phyloP scores from a whole-genome alignment of 2,329 filamentous ascomycete genomes.

The Fusarium graminum region DNA sequence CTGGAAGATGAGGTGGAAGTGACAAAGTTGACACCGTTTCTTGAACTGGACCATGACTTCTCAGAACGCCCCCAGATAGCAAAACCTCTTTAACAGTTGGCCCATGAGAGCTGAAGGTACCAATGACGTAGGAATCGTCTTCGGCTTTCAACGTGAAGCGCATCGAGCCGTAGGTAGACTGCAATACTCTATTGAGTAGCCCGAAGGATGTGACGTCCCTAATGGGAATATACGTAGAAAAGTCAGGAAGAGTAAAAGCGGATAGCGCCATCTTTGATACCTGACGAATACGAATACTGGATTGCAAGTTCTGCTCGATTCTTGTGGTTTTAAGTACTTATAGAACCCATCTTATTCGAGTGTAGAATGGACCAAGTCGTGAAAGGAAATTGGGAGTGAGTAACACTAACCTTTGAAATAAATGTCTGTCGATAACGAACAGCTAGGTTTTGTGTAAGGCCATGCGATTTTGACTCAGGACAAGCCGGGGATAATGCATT shows the following conservation, averaged over 20 bases:
- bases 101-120: not conserved
- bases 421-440: no score
- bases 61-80: not conserved
- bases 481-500: no score
- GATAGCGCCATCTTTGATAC: not conserved
- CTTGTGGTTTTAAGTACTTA: not conserved
- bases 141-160: not conserved
- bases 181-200: not conserved
- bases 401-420: no score
- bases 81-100: not conserved
- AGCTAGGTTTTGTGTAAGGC: no score
- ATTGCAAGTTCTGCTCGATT: not conserved
- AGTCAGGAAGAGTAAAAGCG: not conserved
- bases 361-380: no score
- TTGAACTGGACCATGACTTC: not conserved
- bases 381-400: no score
- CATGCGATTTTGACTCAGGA: no score
- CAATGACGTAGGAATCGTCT: not conserved
- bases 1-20: not conserved
- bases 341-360: no score
- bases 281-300: no score
- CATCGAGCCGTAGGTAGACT: not conserved
- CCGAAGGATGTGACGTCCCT: not conserved
- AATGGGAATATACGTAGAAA: not conserved
- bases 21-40: not conserved